Evolutionary conservation across 2,329 filamentous ascomycete species (phyloP).

Genomic region (Pseudogymnoascus sp.): DNA sequence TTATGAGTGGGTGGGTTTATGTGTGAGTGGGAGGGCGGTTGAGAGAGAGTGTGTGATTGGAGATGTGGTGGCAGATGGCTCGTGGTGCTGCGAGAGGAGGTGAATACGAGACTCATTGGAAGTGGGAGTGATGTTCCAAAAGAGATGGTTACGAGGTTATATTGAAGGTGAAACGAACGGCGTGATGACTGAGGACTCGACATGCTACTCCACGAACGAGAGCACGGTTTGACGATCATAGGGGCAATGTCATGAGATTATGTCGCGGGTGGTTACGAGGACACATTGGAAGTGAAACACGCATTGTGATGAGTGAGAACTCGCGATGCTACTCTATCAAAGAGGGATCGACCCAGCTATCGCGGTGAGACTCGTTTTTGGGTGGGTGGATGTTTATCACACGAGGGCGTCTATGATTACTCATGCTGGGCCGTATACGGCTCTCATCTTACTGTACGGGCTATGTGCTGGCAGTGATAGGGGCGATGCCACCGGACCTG

Average conservation of each 20-base stretch:
- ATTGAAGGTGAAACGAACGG: background rate
- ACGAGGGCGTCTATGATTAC: too few species aligned
- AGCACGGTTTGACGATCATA: too few species aligned
- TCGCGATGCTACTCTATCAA: background rate
- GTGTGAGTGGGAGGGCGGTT: slow-evolving; percentile 29
- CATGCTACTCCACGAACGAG: background rate
- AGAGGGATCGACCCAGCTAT: background rate
- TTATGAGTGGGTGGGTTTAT: slow-evolving; percentile 40
- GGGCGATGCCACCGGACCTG: background rate
- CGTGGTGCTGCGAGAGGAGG: background rate
- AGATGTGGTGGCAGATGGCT: background rate
- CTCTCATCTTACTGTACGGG: background rate
- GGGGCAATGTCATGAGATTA: too few species aligned
- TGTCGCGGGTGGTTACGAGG: too few species aligned
- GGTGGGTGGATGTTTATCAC: background rate
- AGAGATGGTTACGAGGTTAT: background rate
- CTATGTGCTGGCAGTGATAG: background rate
- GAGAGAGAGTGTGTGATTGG: background rate
- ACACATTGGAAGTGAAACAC: too few species aligned
- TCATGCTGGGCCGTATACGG: background rate
- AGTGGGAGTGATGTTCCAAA: background rate
- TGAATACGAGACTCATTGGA: background rate
- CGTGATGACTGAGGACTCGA: background rate
- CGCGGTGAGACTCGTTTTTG: background rate
- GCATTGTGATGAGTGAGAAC: background rate